These are phyloP conservation scores for Yamadazyma blattariae DNA, from an alignment of 1,139 yeast species.

Conservation along the genomic window DNA sequence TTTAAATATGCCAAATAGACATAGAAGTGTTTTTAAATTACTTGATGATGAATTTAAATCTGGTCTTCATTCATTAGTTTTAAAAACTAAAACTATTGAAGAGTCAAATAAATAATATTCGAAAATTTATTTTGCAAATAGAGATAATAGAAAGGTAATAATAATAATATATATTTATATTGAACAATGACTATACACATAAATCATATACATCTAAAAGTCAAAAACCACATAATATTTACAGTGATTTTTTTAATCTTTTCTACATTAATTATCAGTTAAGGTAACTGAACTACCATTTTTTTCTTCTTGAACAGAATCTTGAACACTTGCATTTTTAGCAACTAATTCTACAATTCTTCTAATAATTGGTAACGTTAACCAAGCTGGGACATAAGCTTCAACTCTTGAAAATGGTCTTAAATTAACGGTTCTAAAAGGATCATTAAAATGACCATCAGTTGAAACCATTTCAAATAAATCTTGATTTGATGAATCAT, in stretches of 20 bases:
- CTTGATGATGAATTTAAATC: slow-evolving; percentile 70
- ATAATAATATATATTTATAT: too few species aligned
- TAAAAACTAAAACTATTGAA: slow-evolving; percentile 71
- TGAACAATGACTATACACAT: slow-evolving; percentile 1
- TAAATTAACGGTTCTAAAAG: slow-evolving; percentile 81
- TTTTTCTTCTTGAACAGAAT: slow-evolving; percentile 17
- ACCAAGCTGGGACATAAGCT: slow-evolving; percentile 95
- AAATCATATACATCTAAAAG: background rate
- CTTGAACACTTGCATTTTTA: slow-evolving; percentile 61
- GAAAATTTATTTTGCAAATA: background rate
- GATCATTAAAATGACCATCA: slow-evolving; percentile 83
- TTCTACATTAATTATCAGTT: too few species aligned
- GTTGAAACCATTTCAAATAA: slow-evolving; percentile 68
- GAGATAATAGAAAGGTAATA: background rate
- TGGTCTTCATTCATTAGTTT: slow-evolving; percentile 88
- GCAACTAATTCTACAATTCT: slow-evolving; percentile 89
- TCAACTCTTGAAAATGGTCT: slow-evolving; percentile 88
- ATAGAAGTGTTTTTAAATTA: slow-evolving; percentile 67
- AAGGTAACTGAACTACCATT: slow-evolving; percentile 10
- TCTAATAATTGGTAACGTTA: slow-evolving; percentile 84
- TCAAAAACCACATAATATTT: background rate
- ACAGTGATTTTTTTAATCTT: background rate
- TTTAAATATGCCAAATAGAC: slow-evolving; percentile 69
- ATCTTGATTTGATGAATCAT: slow-evolving; percentile 58
- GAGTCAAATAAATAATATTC: slow-evolving; percentile 2